Evolutionary conservation across 495 filamentous ascomycete genomes (phyloP).

Genomic region (Astrocystis sublimbata): DNA sequence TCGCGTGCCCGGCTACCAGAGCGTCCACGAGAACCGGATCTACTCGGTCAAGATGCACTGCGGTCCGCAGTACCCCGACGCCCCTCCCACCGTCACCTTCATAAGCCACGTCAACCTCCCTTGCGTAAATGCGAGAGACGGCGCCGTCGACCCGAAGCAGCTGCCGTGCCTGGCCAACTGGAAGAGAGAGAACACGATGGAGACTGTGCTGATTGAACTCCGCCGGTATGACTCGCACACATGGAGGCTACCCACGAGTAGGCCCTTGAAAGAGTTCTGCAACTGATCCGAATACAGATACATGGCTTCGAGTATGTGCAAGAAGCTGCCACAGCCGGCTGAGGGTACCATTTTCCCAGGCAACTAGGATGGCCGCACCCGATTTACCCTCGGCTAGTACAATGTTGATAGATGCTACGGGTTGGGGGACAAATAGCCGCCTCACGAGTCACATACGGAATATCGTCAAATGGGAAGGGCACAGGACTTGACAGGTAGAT

Average conservation of each 20-base stretch:
- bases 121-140: constrained; percentile 77
- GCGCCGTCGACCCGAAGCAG: constrained; percentile 81
- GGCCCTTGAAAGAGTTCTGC: not conserved
- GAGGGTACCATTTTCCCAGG: constrained; percentile 75
- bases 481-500: not conserved
- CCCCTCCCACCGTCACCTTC: constrained; percentile 86
- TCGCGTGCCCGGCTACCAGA: constrained; percentile 52
- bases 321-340: constrained; percentile 91
- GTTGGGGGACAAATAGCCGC: constrained; percentile 9
- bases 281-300: constrained; percentile 56
- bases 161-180: constrained; percentile 83
- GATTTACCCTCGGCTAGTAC: not conserved
- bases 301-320: constrained; percentile 91
- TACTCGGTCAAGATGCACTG: constrained; percentile 98
- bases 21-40: constrained; percentile 95
- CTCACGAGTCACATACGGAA: not conserved
- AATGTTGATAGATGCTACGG: constrained; percentile 1
- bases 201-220: constrained; percentile 88
- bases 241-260: constrained; percentile 31
- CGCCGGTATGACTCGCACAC: constrained; percentile 56
- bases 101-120: constrained; percentile 92
- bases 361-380: constrained; percentile 15
- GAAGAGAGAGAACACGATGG: constrained; percentile 89
- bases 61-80: constrained; percentile 83
- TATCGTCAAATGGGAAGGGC: not conserved